Evolutionary conservation across 2,329 filamentous ascomycete species (phyloP).

Genomic region (Ambrosiella beaveri): DNA sequence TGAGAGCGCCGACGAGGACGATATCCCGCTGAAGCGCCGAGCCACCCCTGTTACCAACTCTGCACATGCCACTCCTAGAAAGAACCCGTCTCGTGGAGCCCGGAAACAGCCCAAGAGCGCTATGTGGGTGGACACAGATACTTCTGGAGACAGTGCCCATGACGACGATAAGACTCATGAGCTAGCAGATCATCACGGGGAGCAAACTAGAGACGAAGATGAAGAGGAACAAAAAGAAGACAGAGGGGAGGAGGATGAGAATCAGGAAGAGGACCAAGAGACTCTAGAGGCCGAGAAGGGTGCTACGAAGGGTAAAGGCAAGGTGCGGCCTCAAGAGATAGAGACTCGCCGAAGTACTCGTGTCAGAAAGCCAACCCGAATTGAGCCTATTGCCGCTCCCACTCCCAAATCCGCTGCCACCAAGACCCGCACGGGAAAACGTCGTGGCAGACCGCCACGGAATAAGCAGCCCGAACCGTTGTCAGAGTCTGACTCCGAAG

Average conservation of each 20-base stretch:
- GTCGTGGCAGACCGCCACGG: neutral
- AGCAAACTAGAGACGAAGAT: neutral
- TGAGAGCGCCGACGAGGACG: slow-evolving; percentile 4
- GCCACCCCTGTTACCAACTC: neutral
- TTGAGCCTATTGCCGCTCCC: neutral
- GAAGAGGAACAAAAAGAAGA: neutral
- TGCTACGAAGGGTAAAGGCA: neutral
- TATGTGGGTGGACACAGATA: slow-evolving; percentile 5
- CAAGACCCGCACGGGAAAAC: neutral
- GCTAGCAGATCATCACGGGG: neutral
- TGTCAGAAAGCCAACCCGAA: neutral
- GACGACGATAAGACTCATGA: neutral
- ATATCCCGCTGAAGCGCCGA: slow-evolving; percentile 5
- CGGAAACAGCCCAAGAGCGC: slow-evolving; percentile 7
- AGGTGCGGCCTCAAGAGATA: neutral
- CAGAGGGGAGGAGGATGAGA: neutral
- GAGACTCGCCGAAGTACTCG: slow-evolving; percentile 1
- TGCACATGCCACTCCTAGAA: slow-evolving; percentile 5
- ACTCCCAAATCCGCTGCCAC: neutral
- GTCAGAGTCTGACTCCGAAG: neutral
- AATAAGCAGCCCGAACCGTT: neutral
- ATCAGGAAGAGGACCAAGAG: slow-evolving; percentile 6
- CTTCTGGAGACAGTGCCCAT: neutral
- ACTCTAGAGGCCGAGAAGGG: neutral
- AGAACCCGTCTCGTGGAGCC: slow-evolving; percentile 9